Evolutionary conservation across 2,329 filamentous ascomycete genomes (phyloP).

Genomic region (Scedosporium minutisporum): DNA sequence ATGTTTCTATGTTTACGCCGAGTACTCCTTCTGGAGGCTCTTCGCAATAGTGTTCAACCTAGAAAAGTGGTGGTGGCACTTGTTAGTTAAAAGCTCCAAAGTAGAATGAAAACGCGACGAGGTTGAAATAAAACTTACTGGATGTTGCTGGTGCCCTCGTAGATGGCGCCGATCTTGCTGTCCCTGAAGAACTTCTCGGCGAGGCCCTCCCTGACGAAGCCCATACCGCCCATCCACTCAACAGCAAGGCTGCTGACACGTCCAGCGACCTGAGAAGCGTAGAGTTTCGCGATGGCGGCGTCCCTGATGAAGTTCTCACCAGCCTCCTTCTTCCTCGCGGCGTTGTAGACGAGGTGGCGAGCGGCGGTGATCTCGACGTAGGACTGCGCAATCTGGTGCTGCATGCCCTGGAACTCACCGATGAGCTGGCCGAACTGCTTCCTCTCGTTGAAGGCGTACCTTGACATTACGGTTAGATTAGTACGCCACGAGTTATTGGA

Average conservation of each 20-base stretch:
- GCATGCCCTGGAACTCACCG: constrained; percentile 98
- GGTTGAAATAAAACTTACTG: constrained; percentile 35
- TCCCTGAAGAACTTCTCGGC: constrained; percentile 98
- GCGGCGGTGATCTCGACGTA: constrained; percentile 91
- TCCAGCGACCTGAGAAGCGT: constrained; percentile 83
- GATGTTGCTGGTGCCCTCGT: constrained; percentile 81
- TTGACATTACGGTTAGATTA: constrained; percentile 18
- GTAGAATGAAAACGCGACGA: neutral
- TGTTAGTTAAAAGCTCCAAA: neutral
- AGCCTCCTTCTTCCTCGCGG: constrained; percentile 94
- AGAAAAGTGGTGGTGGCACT: neutral
- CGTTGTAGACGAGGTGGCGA: constrained; percentile 88
- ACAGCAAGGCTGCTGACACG: constrained; percentile 77
- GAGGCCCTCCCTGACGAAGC: constrained; percentile 89
- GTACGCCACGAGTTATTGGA: neutral
- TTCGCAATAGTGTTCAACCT: constrained; percentile 57
- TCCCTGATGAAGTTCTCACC: constrained; percentile 92
- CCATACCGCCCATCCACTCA: constrained; percentile 99
- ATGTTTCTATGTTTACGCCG: constrained; percentile 20
- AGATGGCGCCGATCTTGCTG: constrained; percentile 97
- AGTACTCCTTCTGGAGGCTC: constrained; percentile 53
- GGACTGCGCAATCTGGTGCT: constrained; percentile 94
- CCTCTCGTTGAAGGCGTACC: constrained; percentile 94
- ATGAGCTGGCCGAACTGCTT: constrained; percentile 92
- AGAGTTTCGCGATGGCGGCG: constrained; percentile 97